Evolutionary conservation across 495 filamentous ascomycete genomes (phyloP).

Genomic region (Aspergillus indologenus): DNA sequence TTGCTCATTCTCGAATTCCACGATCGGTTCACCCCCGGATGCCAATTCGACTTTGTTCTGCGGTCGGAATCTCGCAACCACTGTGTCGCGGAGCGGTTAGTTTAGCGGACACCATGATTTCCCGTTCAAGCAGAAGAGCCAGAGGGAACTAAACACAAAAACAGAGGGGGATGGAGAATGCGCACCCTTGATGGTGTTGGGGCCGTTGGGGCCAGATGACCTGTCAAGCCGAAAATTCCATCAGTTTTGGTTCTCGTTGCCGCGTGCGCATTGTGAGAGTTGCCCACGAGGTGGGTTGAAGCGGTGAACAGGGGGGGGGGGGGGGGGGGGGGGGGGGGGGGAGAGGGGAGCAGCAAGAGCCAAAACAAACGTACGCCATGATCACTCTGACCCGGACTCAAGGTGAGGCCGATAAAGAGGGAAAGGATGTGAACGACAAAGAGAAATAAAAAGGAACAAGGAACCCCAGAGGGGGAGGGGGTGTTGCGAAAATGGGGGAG

Average conservation of each 20-base stretch:
- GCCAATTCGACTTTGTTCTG: constrained; percentile 91
- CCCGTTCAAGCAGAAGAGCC: neutral
- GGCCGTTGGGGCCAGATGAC: constrained; percentile 45
- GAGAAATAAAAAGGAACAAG: constrained; percentile 1
- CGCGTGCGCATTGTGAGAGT: neutral
- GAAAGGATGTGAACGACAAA: constrained; percentile 1
- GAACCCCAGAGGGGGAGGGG: constrained; percentile 30
- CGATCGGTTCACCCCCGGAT: constrained; percentile 87
- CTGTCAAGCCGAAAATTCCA: constrained; percentile 25
- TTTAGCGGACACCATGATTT: constrained; percentile 3
- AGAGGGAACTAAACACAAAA: neutral
- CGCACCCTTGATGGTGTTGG: constrained; percentile 73
- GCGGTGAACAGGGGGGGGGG: constrained; percentile 8
- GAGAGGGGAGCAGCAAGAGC: neutral
- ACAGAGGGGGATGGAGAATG: constrained; percentile 16
- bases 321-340: neutral
- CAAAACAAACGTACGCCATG: constrained; percentile 47
- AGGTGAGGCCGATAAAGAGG: constrained; percentile 2
- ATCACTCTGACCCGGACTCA: constrained; percentile 22
- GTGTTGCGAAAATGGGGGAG: neutral
- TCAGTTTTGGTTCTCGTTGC: constrained; percentile 18
- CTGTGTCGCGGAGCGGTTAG: constrained; percentile 38
- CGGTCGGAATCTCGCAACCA: constrained; percentile 95
- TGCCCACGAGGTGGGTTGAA: neutral
- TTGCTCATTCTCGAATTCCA: constrained; percentile 81